These are phyloP conservation scores for Citrus mangshanensis DNA, from an alignment of 345 rosid genomes.

Conservation along the genomic window DNA sequence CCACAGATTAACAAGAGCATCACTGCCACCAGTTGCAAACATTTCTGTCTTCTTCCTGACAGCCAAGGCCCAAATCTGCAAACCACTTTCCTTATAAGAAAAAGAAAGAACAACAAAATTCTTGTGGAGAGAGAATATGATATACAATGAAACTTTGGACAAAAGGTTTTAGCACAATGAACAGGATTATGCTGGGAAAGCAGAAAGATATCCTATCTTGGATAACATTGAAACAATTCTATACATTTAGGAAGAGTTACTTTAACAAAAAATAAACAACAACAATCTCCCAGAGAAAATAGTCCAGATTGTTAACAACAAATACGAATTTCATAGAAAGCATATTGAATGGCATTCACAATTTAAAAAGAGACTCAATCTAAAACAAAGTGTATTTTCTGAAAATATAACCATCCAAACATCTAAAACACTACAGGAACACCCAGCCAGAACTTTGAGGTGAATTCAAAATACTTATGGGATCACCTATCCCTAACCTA, in stretches of 20 bases:
- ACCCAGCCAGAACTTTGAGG: background rate
- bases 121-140: background rate
- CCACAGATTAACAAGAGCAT: constrained; percentile 83
- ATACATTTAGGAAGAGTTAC: background rate
- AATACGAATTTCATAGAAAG: background rate
- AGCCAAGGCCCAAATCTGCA: constrained; percentile 94
- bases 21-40: constrained; percentile 92
- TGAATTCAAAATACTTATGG: background rate
- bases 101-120: constrained; percentile 14
- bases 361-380: background rate
- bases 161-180: background rate
- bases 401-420: background rate
- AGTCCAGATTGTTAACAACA: background rate
- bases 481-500: background rate
- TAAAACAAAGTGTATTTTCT: background rate
- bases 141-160: background rate
- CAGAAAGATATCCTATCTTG: background rate
- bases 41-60: constrained; percentile 88
- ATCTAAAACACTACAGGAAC: background rate
- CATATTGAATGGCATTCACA: background rate
- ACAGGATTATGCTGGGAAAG: background rate
- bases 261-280: background rate
- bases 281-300: background rate
- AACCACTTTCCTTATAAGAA: constrained; percentile 13
- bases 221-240: background rate